Percentiles rank a stretch among this genome's conserved stretches.
Evolutionary conservation across 768 basidiomycete genomes (phyloP).

Genomic region (Lactarius akahatsu): DNA sequence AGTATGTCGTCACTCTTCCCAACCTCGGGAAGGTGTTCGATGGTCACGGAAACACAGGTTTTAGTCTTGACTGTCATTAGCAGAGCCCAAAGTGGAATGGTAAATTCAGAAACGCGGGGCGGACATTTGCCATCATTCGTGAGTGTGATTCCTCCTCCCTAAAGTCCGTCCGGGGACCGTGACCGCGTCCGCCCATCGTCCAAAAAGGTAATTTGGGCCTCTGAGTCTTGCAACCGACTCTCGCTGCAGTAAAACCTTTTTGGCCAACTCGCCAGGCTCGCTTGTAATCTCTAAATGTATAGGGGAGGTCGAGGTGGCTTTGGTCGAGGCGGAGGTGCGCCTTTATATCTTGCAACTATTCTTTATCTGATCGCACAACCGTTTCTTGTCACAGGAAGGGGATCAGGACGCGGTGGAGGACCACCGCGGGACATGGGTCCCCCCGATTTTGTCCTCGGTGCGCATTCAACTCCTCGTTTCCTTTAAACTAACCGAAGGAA

Average conservation of each 20-base stretch:
- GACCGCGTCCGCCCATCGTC: constrained; percentile 12
- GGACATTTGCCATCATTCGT: constrained; percentile 6
- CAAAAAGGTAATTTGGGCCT: constrained; percentile 13
- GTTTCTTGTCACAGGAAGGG: constrained; percentile 45
- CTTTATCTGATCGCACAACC: background rate
- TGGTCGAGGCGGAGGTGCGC: constrained; percentile 50
- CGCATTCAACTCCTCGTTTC: constrained; percentile 29
- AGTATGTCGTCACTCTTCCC: constrained; percentile 5
- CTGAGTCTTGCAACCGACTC: background rate
- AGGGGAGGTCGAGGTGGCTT: constrained; percentile 48
- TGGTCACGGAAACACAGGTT: constrained; percentile 3
- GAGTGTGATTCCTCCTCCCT: constrained; percentile 5
- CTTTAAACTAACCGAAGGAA: constrained; percentile 20
- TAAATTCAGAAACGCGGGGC: constrained; percentile 1
- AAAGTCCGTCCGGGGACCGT: constrained; percentile 17
- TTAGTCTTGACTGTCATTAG: constrained; percentile 12
- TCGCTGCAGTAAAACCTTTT: background rate
- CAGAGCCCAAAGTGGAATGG: background rate
- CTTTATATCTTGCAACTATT: background rate
- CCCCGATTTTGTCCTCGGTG: constrained; percentile 76
- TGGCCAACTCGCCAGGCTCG: background rate
- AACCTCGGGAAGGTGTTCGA: constrained; percentile 1
- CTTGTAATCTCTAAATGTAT: constrained; percentile 40
- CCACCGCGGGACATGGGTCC: constrained; percentile 69
- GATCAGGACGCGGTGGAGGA: constrained; percentile 65